Evolutionary conservation across 225 moss, liverwort and hornwort genomes (phyloP), one percentile per base, ranked within the genome.

Genomic region (Sphagnum tenellum): DNA sequence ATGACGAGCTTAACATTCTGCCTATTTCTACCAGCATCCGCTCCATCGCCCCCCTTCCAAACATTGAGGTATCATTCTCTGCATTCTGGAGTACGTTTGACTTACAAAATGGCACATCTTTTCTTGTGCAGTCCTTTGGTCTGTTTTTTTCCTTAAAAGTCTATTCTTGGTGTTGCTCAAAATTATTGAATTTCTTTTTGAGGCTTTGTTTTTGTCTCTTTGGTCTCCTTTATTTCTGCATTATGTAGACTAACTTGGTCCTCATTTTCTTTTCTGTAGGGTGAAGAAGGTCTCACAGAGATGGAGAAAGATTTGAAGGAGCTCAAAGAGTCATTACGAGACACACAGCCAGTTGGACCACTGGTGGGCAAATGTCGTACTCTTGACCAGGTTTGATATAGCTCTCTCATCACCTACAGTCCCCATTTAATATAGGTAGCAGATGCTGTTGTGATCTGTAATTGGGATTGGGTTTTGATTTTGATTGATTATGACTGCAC

Each of bases 291-390:
- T 58, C 64, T 92, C 49, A 85, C 90, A 53, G 96, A 90, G 69
- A 81, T 74, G n/a, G 96, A 90, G 71, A 96, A 83, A 65, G 92
- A 96, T 67, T 67, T 96, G 68, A 96, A 92, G 80, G 96, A 90
- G 10, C 69, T 96, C 45, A 96, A 92, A 66, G 86, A 90, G 57
- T 96, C 96, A 5, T 76, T 96, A 51, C 79, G 78, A 71, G 96
- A 96, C 48, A 96, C 92, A 2, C 86, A 81, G 64, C 96, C 96
- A 61, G 81, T 89, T 67, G 96, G 96, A 66, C 77, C 81, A 3
- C 73, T 96, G 49, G 90, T 96, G 4, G 82, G 83, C 78, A 96
- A 90, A 70, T 96, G 96, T 60, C 85, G 88, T 59, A 96, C 96
- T 69, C 81, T 92, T 63, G 96, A 96, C 82, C 90, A 90, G 77